These are phyloP conservation scores for Suhomyces faveliae DNA, from an alignment of 805 yeast species.

Conservation along the genomic window DNA sequence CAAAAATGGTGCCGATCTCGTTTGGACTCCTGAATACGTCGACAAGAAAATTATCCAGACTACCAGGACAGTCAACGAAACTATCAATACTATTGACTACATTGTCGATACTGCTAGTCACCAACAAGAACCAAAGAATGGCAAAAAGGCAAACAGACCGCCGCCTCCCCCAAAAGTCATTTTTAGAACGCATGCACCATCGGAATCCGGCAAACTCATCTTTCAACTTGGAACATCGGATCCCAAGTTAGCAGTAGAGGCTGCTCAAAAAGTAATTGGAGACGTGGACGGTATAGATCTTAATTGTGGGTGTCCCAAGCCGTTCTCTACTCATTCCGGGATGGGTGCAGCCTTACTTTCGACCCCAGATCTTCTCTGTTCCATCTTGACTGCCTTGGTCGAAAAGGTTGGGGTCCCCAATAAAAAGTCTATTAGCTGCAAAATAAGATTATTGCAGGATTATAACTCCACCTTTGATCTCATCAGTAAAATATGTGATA, in stretches of 20 bases:
- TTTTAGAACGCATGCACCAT: slow-evolving; percentile 67
- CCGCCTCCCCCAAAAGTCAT: slow-evolving; percentile 56
- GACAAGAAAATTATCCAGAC: slow-evolving; percentile 81
- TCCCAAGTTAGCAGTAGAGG: slow-evolving; percentile 82
- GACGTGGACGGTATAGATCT: slow-evolving; percentile 94
- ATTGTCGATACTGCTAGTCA: slow-evolving; percentile 31
- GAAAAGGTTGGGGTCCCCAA: slow-evolving; percentile 75
- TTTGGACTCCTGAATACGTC: slow-evolving; percentile 91
- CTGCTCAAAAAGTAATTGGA: slow-evolving; percentile 72
- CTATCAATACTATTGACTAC: slow-evolving; percentile 61
- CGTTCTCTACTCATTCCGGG: slow-evolving; percentile 89
- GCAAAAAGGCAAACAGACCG: slow-evolving; percentile 29
- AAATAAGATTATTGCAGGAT: slow-evolving; percentile 74
- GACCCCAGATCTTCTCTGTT: slow-evolving; percentile 76
- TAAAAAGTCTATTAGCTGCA: slow-evolving; percentile 82
- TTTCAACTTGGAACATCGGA: slow-evolving; percentile 90
- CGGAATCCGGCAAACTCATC: slow-evolving; percentile 66
- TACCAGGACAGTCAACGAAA: slow-evolving; percentile 57
- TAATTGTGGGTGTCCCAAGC: slow-evolving; percentile 97
- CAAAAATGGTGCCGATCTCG: slow-evolving; percentile 86
- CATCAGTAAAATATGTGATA: slow-evolving; percentile 49
- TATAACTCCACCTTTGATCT: slow-evolving; percentile 57
- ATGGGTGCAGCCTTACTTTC: slow-evolving; percentile 94
- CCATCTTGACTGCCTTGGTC: slow-evolving; percentile 68
- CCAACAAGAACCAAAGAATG: slow-evolving; percentile 18